A percentile compares a stretch with the other conserved stretches of the same genome.
phyloP scores from a whole-genome alignment of 116 monocot genomes.

The Dioscorea cayenensis region DNA sequence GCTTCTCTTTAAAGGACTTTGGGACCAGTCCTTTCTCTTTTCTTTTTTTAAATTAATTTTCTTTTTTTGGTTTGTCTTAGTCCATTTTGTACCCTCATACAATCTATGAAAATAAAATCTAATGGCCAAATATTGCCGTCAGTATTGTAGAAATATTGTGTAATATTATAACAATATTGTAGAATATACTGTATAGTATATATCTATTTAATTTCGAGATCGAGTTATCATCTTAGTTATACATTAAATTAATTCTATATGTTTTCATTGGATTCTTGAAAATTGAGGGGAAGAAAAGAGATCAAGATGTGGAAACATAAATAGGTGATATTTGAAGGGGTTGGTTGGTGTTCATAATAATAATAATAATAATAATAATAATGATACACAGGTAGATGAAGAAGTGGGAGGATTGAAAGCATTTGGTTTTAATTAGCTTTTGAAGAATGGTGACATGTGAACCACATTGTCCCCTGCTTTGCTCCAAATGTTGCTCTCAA shows the following conservation, averaged over 20 bases:
- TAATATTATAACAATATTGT: no score
- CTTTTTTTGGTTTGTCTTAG: background rate
- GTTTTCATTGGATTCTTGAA: background rate
- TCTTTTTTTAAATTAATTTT: background rate
- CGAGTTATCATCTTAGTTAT: background rate
- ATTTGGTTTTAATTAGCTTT: background rate
- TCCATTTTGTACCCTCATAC: no score
- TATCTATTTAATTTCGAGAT: no score
- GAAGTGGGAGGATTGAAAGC: background rate
- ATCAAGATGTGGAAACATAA: no score
- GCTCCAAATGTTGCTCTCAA: background rate
- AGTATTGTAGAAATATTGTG: no score
- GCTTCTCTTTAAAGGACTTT: background rate
- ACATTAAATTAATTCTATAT: background rate
- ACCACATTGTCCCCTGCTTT: background rate
- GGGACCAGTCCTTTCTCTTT: background rate
- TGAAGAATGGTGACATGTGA: slow-evolving; percentile 12
- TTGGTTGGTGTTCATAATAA: background rate
- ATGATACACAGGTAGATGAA: background rate
- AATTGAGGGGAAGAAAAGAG: background rate
- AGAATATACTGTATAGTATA: no score
- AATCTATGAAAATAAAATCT: no score
- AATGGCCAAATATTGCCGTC: no score
- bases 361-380: background rate
- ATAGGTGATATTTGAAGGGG: no score